These are phyloP conservation scores for Zygotorulaspora mrakii DNA, from an alignment of 1,139 yeast species.

Conservation along the genomic window DNA sequence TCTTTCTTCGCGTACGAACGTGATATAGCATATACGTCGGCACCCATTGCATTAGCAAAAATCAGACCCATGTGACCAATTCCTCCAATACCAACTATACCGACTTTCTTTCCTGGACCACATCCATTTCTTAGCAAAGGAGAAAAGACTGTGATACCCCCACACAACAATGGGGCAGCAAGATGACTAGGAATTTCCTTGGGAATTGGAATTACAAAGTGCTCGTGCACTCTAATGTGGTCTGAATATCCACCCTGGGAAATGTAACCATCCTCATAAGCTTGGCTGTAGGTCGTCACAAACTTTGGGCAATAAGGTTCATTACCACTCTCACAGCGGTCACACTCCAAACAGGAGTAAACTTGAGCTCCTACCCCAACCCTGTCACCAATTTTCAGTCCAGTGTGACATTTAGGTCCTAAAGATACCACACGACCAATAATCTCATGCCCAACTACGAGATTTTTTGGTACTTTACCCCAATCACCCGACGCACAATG, in stretches of 20 bases:
- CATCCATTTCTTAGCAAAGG: slow-evolving; percentile 44
- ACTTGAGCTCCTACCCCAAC: slow-evolving; percentile 54
- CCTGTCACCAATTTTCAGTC: slow-evolving; percentile 47
- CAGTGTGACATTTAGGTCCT: slow-evolving; percentile 38
- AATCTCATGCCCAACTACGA: slow-evolving; percentile 38
- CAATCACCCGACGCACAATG: slow-evolving; percentile 36
- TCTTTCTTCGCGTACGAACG: slow-evolving; percentile 47
- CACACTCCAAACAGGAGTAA: slow-evolving; percentile 45
- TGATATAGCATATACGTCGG: slow-evolving; percentile 53
- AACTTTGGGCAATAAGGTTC: slow-evolving; percentile 47
- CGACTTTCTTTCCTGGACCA: slow-evolving; percentile 45
- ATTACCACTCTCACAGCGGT: slow-evolving; percentile 42
- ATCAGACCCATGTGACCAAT: slow-evolving; percentile 58
- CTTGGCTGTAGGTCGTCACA: slow-evolving; percentile 44
- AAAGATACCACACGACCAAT: slow-evolving; percentile 47
- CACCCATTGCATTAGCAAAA: slow-evolving; percentile 56
- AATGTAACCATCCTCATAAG: slow-evolving; percentile 44
- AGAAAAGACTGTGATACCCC: slow-evolving; percentile 51
- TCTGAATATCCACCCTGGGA: slow-evolving; percentile 56
- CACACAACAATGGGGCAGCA: slow-evolving; percentile 53
- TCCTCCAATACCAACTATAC: slow-evolving; percentile 58
- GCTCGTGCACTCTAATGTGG: slow-evolving; percentile 47
- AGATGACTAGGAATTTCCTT: slow-evolving; percentile 41
- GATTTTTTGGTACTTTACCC: slow-evolving; percentile 21
- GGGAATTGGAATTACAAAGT: slow-evolving; percentile 49